Conservation (phyloP, 345 rosid genomes). For the Dipteronia sinensis region DNA sequence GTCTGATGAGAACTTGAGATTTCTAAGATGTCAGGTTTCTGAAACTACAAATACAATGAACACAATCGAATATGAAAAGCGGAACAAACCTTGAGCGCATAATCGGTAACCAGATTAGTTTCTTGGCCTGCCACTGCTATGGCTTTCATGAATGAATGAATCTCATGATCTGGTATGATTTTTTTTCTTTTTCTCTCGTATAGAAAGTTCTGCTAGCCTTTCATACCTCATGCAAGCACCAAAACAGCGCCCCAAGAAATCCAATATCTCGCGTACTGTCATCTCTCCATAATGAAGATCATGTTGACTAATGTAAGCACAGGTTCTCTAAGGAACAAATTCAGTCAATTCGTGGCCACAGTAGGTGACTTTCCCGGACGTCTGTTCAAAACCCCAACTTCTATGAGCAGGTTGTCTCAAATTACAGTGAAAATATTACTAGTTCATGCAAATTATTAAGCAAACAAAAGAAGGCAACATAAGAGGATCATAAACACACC, state of each 20-base stretch:
- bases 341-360: no score
- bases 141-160: constrained; percentile 83
- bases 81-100: constrained; percentile 62
- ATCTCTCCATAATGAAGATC: no score
- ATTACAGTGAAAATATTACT: background rate
- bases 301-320: no score
- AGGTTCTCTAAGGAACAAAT: no score
- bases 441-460: background rate
- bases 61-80: no score
- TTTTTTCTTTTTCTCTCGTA: constrained; percentile 66
- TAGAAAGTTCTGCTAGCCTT: constrained; percentile 66
- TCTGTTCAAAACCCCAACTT: no score
- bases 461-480: background rate
- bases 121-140: constrained; percentile 60
- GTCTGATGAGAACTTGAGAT: no score
- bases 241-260: constrained; percentile 80
- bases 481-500: no score
- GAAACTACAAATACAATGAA: no score
- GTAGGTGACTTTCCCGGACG: no score
- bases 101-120: constrained; percentile 75
- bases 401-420: background rate
- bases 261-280: no score
- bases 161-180: constrained; percentile 78
- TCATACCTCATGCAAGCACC: constrained; percentile 73
- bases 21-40: no score